A percentile compares a stretch with the other conserved stretches of the same genome.
phyloP scores from a whole-genome alignment of 148 eudicot species.

The Arbutus unedo region DNA sequence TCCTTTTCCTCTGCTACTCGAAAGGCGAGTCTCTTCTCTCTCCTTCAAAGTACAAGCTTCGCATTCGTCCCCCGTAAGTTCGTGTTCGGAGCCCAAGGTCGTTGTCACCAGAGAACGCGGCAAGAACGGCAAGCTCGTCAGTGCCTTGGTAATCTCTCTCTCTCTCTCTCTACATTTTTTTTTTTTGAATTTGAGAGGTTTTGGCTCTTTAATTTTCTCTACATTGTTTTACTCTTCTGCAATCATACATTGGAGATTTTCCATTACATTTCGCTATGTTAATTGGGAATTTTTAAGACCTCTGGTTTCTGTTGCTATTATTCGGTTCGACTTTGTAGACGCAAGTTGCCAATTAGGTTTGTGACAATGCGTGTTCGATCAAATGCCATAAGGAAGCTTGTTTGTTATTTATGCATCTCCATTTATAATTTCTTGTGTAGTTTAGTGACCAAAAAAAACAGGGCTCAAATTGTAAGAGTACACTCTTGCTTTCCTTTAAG shows the following conservation, averaged over 20 bases:
- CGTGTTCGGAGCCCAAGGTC: constrained; percentile 43
- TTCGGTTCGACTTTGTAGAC: neutral
- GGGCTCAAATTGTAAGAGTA: neutral
- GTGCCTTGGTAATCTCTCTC: constrained; percentile 48
- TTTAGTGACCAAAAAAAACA: neutral
- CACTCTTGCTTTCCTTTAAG: neutral
- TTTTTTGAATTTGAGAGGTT: neutral
- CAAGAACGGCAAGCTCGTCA: constrained; percentile 72
- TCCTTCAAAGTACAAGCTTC: constrained; percentile 23
- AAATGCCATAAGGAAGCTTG: constrained; percentile 4
- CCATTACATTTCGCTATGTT: neutral
- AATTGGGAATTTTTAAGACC: neutral
- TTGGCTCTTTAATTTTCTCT: neutral
- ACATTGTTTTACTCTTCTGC: neutral
- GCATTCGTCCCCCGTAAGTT: constrained; percentile 22
- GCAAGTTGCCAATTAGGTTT: neutral
- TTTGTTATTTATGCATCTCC: neutral
- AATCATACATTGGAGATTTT: neutral
- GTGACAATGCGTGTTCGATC: constrained; percentile 14
- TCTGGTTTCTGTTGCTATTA: neutral
- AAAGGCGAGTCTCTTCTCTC: constrained; percentile 1
- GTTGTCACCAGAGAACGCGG: constrained; percentile 91
- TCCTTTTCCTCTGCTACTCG: constrained; percentile 17
- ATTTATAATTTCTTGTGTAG: neutral
- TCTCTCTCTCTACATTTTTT: neutral